Evolutionary conservation across 2,329 filamentous ascomycete genomes (phyloP), one percentile per base, ranked within the genome.

Genomic region (Beauveria rudraprayagi): DNA sequence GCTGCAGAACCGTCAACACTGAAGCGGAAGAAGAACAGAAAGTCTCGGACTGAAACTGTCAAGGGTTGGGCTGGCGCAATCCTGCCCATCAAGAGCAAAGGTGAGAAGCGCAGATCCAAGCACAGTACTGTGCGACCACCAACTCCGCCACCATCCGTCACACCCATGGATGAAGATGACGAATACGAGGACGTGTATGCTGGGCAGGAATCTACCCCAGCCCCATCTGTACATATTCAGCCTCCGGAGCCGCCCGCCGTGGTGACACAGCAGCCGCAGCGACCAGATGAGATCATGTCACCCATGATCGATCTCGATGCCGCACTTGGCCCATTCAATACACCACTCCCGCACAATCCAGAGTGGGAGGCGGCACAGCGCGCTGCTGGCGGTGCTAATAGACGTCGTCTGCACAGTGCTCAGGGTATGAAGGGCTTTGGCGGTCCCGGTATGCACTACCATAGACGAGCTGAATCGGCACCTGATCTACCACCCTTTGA

Each of bases 241-340:
- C 72, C 71, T 6, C 77, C 77, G 0, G 73, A 73, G 5, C 71
- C 74, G 3, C 71, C 75, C 22, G 72, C 78, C 2, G 16, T 57
- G 11, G 69, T 73, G 3, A 67, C 71, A 3, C 65, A 58, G 52
- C 68, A 66, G 56, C 65, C 69, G 9, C 64, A 75, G 48, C 73
- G 62, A 19, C 62, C 65, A 3, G 84, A 87, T 52, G 90, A 95
- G 62, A 72, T 83, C 3, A 82, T 87, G 57, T 90, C 86, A 69
- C 87, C 90, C 8, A 88, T 97, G 72, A 95, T 99, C 65, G 94
- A 99, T 72, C 78, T 99, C 47, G 94, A 99, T 75, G 93, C 92
- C 19, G 94, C 93, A 28, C 81, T 97, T 1, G 92, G 92, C 1
- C 92, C 93, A 0, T 96, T 96, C 73, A 94, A 95, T 68, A 96